phyloP scores from a whole-genome alignment of 1,284 basidiomycete genomes.

The Xerocomus amazonicus region DNA sequence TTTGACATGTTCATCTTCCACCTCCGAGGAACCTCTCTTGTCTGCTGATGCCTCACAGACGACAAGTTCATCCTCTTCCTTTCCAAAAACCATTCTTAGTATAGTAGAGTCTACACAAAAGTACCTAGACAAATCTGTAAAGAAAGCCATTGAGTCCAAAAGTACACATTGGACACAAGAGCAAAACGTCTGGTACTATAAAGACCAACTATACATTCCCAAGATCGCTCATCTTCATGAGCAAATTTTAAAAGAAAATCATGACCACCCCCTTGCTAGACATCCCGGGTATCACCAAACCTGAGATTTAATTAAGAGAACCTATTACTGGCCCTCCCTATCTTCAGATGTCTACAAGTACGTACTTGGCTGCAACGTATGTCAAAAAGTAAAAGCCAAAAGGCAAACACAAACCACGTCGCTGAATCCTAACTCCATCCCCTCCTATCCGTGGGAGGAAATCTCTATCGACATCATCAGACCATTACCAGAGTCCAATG shows the following conservation, averaged over 20 bases:
- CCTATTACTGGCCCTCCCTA: neutral
- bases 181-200: neutral
- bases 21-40: too few relatives aligned
- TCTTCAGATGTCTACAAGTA: neutral
- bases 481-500: conserved; percentile 32
- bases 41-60: too few relatives aligned
- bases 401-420: neutral
- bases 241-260: too few relatives aligned
- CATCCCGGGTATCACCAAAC: neutral
- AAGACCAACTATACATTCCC: neutral
- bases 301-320: neutral
- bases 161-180: neutral
- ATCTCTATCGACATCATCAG: neutral
- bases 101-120: too few relatives aligned
- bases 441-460: neutral
- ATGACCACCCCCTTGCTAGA: neutral
- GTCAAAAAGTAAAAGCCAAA: neutral
- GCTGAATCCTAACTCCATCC: neutral
- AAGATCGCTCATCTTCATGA: neutral
- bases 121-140: too few relatives aligned
- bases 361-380: neutral
- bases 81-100: too few relatives aligned
- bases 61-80: too few relatives aligned
- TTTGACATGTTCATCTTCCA: too few relatives aligned
- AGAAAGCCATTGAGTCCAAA: too few relatives aligned